A percentile compares a stretch with the other conserved stretches of the same genome.
phyloP scores from a whole-genome alignment of 108 stramenopile species.

The Pelagomonas calceolata region DNA sequence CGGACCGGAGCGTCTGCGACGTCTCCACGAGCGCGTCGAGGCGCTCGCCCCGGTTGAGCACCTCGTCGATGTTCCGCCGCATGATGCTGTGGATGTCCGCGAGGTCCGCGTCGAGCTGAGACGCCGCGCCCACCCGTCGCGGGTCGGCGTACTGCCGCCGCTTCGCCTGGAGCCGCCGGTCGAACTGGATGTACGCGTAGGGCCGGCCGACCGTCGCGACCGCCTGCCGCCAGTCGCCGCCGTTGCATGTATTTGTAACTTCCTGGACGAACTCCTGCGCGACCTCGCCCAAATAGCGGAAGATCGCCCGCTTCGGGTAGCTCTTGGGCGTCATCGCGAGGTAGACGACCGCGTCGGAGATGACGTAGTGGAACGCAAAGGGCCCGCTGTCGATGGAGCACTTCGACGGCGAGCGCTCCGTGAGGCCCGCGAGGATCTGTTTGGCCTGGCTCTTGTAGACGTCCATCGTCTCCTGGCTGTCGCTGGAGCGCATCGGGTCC shows the following conservation, averaged over 20 bases:
- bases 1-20: conserved; percentile 53
- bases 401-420: conserved; percentile 31
- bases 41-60: conserved; percentile 75
- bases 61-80: conserved; percentile 68
- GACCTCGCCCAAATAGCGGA: conserved; percentile 88
- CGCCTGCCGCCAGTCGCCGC: conserved; percentile 1
- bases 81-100: conserved; percentile 91
- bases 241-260: conserved; percentile 52
- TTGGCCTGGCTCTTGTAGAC: conserved; percentile 36
- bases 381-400: conserved; percentile 39
- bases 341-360: conserved; percentile 59
- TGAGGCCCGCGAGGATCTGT: conserved; percentile 36
- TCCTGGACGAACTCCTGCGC: conserved; percentile 64
- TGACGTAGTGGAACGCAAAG: conserved; percentile 69
- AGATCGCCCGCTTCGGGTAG: conserved; percentile 92
- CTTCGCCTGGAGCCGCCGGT: conserved; percentile 82
- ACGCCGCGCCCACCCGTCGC: conserved; percentile 29
- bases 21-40: conserved; percentile 64
- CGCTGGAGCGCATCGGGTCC: background rate
- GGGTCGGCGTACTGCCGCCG: conserved; percentile 59
- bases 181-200: conserved; percentile 82
- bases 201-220: conserved; percentile 73
- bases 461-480: conserved; percentile 1
- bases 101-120: conserved; percentile 84
- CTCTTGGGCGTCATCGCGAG: conserved; percentile 56